Percentiles rank a stretch among this genome's conserved stretches.
These are phyloP conservation scores for Termitomyces titanicus DNA, from an alignment of 768 basidiomycete species.

Conservation along the genomic window DNA sequence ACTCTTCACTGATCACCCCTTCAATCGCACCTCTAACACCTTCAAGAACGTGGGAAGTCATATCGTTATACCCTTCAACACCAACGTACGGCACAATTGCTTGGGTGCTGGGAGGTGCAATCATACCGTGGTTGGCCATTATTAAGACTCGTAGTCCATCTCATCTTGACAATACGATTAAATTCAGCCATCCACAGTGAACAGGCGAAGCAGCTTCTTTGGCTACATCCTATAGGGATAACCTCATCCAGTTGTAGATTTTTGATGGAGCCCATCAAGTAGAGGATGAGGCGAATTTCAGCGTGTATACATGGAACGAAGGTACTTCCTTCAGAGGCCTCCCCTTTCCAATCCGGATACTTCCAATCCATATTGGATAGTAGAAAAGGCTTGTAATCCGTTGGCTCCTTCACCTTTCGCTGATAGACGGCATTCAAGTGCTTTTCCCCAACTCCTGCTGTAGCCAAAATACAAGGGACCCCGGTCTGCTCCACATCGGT, in stretches of 20 bases:
- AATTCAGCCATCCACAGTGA: background rate
- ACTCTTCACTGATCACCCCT: background rate
- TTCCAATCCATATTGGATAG: too few species aligned
- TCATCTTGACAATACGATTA: background rate
- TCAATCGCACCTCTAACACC: background rate
- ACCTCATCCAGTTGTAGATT: background rate
- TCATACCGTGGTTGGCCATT: background rate
- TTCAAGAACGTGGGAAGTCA: background rate
- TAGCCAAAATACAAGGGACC: background rate
- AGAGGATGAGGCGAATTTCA: background rate
- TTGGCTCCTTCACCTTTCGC: too few species aligned
- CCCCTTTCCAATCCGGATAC: background rate
- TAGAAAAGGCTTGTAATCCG: too few species aligned
- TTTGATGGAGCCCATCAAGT: background rate
- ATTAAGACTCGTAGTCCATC: background rate
- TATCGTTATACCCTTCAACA: background rate
- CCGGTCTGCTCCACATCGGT: background rate
- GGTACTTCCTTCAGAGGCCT: background rate
- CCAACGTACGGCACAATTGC: background rate
- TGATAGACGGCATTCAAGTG: too few species aligned
- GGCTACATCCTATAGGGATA: background rate
- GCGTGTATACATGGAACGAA: background rate
- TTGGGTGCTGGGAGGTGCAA: background rate
- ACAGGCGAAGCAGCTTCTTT: background rate
- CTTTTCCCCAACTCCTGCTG: background rate